Percentiles rank a stretch among this genome's conserved stretches.
These are phyloP conservation scores for Calonectria multiphialidica DNA, from an alignment of 2,329 filamentous ascomycete species.

Conservation along the genomic window DNA sequence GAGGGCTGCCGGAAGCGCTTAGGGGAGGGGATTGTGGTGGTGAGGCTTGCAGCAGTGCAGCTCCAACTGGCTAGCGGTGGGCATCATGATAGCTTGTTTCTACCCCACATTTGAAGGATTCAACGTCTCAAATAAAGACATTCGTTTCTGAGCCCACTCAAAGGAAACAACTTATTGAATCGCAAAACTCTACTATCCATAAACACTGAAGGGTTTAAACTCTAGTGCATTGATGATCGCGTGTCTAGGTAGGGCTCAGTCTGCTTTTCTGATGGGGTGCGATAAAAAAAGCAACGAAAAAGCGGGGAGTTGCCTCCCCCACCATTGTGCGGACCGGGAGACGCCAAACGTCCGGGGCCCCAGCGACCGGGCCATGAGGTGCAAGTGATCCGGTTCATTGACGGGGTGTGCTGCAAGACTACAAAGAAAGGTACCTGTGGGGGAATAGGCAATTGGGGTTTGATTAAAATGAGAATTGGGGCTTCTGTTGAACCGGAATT, in stretches of 20 bases:
- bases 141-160: too few relatives aligned
- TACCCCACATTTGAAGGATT: too few relatives aligned
- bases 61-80: too few relatives aligned
- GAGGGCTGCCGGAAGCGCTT: too few relatives aligned
- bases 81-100: too few relatives aligned
- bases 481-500: slow-evolving; percentile 5
- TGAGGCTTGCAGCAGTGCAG: too few relatives aligned
- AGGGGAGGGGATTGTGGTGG: too few relatives aligned
- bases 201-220: background rate
- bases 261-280: background rate
- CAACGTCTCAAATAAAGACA: too few relatives aligned
- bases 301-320: slow-evolving; percentile 20
- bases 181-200: background rate
- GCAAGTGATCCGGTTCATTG: background rate
- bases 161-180: too few relatives aligned
- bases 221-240: background rate
- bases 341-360: slow-evolving; percentile 31
- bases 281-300: slow-evolving; percentile 14
- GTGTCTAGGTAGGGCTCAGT: background rate
- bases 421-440: slow-evolving; percentile 11
- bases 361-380: slow-evolving; percentile 6
- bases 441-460: background rate
- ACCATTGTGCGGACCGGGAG: slow-evolving; percentile 29
- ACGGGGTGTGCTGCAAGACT: slow-evolving; percentile 24
- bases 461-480: background rate